phyloP scores from a whole-genome alignment of 2,329 filamentous ascomycete genomes.

The Exserohilum rostratum region DNA sequence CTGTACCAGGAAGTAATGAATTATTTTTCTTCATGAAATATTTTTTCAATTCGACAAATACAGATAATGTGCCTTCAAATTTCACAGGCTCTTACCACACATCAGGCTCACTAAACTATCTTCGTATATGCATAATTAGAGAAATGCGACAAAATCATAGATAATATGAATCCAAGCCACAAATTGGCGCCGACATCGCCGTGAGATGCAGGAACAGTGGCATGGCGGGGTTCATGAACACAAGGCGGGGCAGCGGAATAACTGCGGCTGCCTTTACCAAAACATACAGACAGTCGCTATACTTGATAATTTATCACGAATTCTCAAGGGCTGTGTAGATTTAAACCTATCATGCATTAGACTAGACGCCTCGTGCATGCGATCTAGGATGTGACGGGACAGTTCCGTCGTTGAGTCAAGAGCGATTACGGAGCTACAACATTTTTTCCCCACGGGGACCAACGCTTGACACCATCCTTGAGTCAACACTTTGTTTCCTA shows the following conservation, averaged over 20 bases:
- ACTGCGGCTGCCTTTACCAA: slow-evolving; percentile 1
- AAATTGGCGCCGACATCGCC: slow-evolving; percentile 14
- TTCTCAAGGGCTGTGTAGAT: neutral
- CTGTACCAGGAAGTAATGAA: no score
- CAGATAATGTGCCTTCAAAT: no score
- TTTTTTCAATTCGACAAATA: no score
- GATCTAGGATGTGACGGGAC: slow-evolving; percentile 11
- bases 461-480: slow-evolving; percentile 3
- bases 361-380: slow-evolving; percentile 10
- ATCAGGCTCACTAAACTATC: no score
- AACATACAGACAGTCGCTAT: neutral
- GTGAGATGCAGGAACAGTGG: slow-evolving; percentile 14
- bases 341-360: neutral
- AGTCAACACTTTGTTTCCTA: slow-evolving; percentile 4
- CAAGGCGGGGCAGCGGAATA: slow-evolving; percentile 13
- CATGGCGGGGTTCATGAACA: slow-evolving; percentile 7
- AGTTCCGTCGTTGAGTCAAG: slow-evolving; percentile 25
- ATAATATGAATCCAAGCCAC: no score
- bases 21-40: no score
- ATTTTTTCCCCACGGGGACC: slow-evolving; percentile 35
- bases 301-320: neutral
- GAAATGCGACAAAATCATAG: no score
- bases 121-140: no score
- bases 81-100: no score
- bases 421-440: slow-evolving; percentile 37